Conservation (phyloP, 768 basidiomycete genomes). For the Dacryopinax primogenitus region DNA sequence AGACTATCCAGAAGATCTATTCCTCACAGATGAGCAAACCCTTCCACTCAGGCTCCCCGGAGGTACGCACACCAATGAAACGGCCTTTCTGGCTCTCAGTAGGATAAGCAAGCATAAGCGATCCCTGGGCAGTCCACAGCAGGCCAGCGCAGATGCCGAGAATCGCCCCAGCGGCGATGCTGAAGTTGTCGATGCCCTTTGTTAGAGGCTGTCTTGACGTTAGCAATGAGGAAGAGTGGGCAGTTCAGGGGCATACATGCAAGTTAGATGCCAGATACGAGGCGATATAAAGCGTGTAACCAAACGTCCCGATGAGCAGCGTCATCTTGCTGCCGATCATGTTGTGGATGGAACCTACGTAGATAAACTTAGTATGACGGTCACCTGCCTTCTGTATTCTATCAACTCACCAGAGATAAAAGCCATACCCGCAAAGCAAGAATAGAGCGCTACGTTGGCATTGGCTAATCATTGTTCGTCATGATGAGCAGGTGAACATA, state of each 20-base stretch:
- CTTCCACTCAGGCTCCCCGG: neutral
- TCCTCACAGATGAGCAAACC: neutral
- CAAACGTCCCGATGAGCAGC: conserved; percentile 56
- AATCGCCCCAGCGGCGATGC: conserved; percentile 56
- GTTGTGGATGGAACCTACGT: conserved; percentile 54
- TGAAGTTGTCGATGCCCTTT: conserved; percentile 59
- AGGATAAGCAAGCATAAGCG: conserved; percentile 70
- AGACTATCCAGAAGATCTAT: conserved; percentile 68
- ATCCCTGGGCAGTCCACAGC: conserved; percentile 78
- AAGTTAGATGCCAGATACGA: conserved; percentile 46
- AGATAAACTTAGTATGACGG: neutral
- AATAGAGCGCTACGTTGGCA: neutral
- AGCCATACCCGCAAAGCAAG: neutral
- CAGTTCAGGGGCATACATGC: neutral
- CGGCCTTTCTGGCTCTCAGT: conserved; percentile 65
- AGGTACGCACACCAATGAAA: conserved; percentile 39
- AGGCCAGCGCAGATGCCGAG: conserved; percentile 61
- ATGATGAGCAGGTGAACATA: neutral
- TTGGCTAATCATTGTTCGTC: neutral
- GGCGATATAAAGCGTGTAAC: conserved; percentile 65
- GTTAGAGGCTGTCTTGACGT: conserved; percentile 11
- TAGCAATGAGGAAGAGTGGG: neutral
- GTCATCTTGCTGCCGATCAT: conserved; percentile 63
- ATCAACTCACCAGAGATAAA: neutral
- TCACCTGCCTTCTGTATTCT: neutral